These are phyloP conservation scores for Neophaeococcomyces aloes DNA, from an alignment of 2,329 filamentous ascomycete species.

Conservation along the genomic window DNA sequence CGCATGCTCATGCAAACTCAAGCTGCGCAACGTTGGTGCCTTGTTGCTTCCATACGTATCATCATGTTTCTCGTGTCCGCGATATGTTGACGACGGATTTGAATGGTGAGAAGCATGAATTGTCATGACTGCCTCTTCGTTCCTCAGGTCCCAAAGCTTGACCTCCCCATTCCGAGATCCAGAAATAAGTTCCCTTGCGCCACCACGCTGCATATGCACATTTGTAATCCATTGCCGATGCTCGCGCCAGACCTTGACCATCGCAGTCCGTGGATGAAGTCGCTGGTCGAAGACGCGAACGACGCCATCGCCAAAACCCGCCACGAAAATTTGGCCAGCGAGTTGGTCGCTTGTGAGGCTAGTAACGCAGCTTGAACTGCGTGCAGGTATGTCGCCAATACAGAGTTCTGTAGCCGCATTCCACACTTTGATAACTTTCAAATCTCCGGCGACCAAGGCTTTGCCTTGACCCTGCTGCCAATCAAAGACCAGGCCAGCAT, in stretches of 20 bases:
- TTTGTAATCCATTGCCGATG: slow-evolving; percentile 93
- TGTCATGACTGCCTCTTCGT: slow-evolving; percentile 42
- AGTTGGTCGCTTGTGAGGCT: slow-evolving; percentile 95
- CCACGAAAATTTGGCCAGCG: slow-evolving; percentile 89
- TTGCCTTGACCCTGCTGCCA: slow-evolving; percentile 98
- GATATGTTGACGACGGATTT: not conserved
- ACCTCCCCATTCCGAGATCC: slow-evolving; percentile 89
- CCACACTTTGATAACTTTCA: slow-evolving; percentile 92
- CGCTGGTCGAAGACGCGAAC: slow-evolving; percentile 90
- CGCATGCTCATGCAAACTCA: slow-evolving; percentile 90
- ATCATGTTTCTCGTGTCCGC: slow-evolving; percentile 2
- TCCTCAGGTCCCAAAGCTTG: slow-evolving; percentile 89
- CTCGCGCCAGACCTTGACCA: slow-evolving; percentile 96
- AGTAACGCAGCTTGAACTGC: slow-evolving; percentile 90
- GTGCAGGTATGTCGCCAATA: slow-evolving; percentile 74
- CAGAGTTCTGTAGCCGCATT: slow-evolving; percentile 89
- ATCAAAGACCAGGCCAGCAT: slow-evolving; percentile 92
- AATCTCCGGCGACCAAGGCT: slow-evolving; percentile 89
- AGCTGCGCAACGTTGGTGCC: slow-evolving; percentile 51
- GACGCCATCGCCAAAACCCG: slow-evolving; percentile 90
- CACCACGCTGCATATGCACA: slow-evolving; percentile 92
- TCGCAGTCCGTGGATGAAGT: slow-evolving; percentile 69
- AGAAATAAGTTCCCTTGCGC: slow-evolving; percentile 79
- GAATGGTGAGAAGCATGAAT: slow-evolving; percentile 11
- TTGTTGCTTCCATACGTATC: not conserved